Base-by-base conservation (phyloP, 1,284 basidiomycete genomes). In the Cryptococcus depauperatus region DNA sequence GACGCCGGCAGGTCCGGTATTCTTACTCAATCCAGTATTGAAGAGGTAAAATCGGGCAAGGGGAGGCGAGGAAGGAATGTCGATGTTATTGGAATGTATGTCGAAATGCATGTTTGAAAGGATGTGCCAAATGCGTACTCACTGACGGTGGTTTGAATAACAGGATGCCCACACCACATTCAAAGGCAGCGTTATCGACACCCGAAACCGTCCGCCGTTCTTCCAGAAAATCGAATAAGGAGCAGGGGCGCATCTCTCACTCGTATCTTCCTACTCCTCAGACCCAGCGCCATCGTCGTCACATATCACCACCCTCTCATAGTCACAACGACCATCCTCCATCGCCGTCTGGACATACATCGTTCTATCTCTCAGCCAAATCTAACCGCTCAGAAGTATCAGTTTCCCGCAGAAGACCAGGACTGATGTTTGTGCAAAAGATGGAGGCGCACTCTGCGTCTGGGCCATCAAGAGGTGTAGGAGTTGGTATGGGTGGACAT, bases 211-310 rank as follows among this genome's bases (percentile, higher is more conserved):
- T 57, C 16, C 59, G 57, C 19, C 54, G 62, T 39, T 51, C 47
- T 11, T 35, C 35, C 19, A 44, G 41, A 25, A 37, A 23, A 29
- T 56, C 55, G 49, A 25, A 35, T 27, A 43, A 40, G 16, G 33
- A 42, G 16, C 13, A 30, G 11, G 29, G 0, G 5, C 29, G 13
- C 21, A 19, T 22, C 35, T 22, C 70, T 76, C 74, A 75, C 54
- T 64, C 37, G 62, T 69, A 22, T 56, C 73, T 74, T 2, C 80
- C 81, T 13, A 66, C 70, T 4, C 73, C 75, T 73, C 79, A 82
- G 14, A 76, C 74, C 8, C 75, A 65, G 7, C 78, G 78, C 14
- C 73, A 61, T 14, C 54, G 58, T 40, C 56, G 56, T 10, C 44
- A 22, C 21, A 49, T 11, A 10, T 28, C 18, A 28, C 29, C n/a